These are phyloP conservation scores for Rhizopogon vulgaris DNA, from an alignment of 768 basidiomycete genomes.

Conservation along the genomic window DNA sequence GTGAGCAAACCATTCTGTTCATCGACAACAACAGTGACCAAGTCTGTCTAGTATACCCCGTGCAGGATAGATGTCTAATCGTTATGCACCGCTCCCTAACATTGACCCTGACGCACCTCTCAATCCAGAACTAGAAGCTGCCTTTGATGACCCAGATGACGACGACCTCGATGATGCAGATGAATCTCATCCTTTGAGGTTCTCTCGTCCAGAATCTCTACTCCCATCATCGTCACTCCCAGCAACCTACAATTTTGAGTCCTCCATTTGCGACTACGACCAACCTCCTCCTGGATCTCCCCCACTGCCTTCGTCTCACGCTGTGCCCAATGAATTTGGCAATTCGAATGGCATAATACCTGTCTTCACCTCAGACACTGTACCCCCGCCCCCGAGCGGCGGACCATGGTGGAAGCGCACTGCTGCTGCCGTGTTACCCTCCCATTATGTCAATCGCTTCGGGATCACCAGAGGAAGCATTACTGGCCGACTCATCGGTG, in stretches of 20 bases:
- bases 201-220: conserved; percentile 20
- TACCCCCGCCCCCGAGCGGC: conserved; percentile 26
- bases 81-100: conserved; percentile 67
- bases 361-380: conserved; percentile 29
- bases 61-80: conserved; percentile 36
- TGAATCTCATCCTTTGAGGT: conserved; percentile 45
- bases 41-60: not conserved
- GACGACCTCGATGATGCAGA: conserved; percentile 37
- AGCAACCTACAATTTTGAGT: conserved; percentile 73
- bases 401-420: conserved; percentile 52
- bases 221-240: conserved; percentile 20
- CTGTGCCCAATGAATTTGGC: conserved; percentile 65
- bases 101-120: conserved; percentile 34
- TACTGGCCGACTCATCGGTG: conserved; percentile 38
- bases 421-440: conserved; percentile 51
- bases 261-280: conserved; percentile 58
- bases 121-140: conserved; percentile 73
- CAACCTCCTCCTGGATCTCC: conserved; percentile 82
- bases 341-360: conserved; percentile 74
- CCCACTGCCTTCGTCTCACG: conserved; percentile 53
- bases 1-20: too few relatives aligned
- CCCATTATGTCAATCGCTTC: conserved; percentile 39
- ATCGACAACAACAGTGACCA: too few relatives aligned
- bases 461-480: conserved; percentile 39
- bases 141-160: conserved; percentile 77